Evolutionary conservation across 164 flowering plant species (phyloP).

Genomic region (Kingdonia uniflora): DNA sequence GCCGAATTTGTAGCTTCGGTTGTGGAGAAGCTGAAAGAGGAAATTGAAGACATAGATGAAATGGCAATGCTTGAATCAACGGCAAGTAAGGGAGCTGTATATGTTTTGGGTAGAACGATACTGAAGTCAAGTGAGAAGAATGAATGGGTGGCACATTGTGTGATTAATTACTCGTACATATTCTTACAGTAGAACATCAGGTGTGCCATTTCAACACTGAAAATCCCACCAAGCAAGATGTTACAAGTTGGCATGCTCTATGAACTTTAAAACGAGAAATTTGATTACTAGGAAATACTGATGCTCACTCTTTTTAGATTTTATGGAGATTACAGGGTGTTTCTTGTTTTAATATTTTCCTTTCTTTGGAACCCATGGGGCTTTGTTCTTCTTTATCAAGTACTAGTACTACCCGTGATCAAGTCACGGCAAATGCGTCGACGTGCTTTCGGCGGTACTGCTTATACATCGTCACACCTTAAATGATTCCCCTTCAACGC

Average conservation of each 20-base stretch:
- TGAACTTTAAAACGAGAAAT: background rate
- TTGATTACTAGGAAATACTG: no score
- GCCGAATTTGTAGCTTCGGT: background rate
- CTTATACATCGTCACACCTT: no score
- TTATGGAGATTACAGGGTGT: no score
- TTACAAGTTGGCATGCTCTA: slow-evolving; percentile 3
- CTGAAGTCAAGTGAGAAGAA: background rate
- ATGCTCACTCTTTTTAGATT: no score
- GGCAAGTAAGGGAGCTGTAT: background rate
- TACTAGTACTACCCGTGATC: no score
- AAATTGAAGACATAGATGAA: background rate
- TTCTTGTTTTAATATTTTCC: no score
- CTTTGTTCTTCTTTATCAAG: no score
- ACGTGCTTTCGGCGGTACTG: no score
- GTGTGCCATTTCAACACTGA: background rate
- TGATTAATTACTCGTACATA: slow-evolving; percentile 1
- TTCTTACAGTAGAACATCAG: background rate
- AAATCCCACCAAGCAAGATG: slow-evolving; percentile 2
- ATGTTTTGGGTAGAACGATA: background rate
- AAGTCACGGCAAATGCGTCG: no score
- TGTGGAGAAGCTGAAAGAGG: background rate
- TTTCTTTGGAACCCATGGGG: no score
- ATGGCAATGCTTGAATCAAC: background rate
- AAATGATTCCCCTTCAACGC: no score
- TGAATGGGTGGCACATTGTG: background rate